A percentile compares a stretch with the other conserved stretches of the same genome.
phyloP scores from a whole-genome alignment of 352 stramenopile genomes.

The Phytophthora sp. region DNA sequence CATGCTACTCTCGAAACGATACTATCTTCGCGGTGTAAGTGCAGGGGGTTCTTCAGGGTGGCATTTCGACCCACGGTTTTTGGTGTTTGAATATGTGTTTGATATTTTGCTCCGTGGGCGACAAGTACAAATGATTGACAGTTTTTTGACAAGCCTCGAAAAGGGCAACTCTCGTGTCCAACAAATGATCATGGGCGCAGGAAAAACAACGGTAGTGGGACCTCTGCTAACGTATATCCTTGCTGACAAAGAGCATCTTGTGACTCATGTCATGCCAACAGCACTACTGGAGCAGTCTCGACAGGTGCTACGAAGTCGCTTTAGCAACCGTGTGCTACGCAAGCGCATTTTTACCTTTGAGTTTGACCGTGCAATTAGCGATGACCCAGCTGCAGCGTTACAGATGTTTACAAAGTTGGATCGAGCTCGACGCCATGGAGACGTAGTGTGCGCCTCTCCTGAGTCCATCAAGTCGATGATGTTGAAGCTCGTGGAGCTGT shows the following conservation, averaged over 20 bases:
- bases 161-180: conserved; percentile 84
- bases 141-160: conserved; percentile 93
- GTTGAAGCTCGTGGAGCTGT: conserved; percentile 97
- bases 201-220: conserved; percentile 99
- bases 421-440: conserved; percentile 86
- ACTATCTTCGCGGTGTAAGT: conserved; percentile 54
- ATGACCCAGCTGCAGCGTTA: conserved; percentile 65
- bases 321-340: conserved; percentile 95
- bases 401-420: conserved; percentile 89
- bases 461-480: conserved; percentile 99
- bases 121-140: conserved; percentile 99
- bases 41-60: conserved; percentile 45
- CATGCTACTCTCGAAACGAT: conserved; percentile 73
- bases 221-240: conserved; percentile 98
- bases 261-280: conserved; percentile 98
- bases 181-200: conserved; percentile 99
- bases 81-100: conserved; percentile 99
- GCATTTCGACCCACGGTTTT: conserved; percentile 96
- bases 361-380: conserved; percentile 96
- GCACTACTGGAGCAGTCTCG: conserved; percentile 98
- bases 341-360: conserved; percentile 99
- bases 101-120: conserved; percentile 96
- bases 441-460: conserved; percentile 98
- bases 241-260: conserved; percentile 93
- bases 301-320: conserved; percentile 97